Conservation (phyloP, 2,329 filamentous ascomycete genomes). For the Pleurostoma richardsiae region DNA sequence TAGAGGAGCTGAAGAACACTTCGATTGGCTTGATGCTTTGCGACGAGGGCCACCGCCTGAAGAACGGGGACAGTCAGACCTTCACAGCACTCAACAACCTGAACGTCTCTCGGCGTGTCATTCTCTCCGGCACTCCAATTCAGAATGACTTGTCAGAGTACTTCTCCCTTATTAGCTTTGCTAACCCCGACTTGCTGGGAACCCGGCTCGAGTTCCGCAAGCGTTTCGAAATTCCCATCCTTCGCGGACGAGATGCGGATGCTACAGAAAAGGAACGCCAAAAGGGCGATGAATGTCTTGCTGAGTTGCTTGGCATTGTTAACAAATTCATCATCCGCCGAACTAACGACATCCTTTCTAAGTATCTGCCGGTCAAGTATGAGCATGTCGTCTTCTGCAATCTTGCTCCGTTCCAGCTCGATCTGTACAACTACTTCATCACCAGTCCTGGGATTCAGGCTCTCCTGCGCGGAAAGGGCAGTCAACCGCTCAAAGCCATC, state of each 20-base stretch:
- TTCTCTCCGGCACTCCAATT: slow-evolving; percentile 93
- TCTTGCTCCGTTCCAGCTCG: slow-evolving; percentile 84
- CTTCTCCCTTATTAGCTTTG: slow-evolving; percentile 92
- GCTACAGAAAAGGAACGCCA: slow-evolving; percentile 78
- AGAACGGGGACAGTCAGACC: slow-evolving; percentile 94
- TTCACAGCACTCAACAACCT: slow-evolving; percentile 87
- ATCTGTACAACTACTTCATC: slow-evolving; percentile 96
- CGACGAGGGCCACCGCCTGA: slow-evolving; percentile 93
- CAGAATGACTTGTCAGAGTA: slow-evolving; percentile 99
- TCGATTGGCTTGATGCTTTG: slow-evolving; percentile 91
- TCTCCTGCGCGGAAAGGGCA: slow-evolving; percentile 86
- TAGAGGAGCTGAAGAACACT: slow-evolving; percentile 82
- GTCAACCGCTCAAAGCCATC: slow-evolving; percentile 93
- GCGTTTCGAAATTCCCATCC: slow-evolving; percentile 86
- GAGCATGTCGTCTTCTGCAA: slow-evolving; percentile 99
- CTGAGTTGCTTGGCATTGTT: slow-evolving; percentile 76
- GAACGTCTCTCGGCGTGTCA: slow-evolving; percentile 87
- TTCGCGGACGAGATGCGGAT: slow-evolving; percentile 85
- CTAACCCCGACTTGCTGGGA: slow-evolving; percentile 87
- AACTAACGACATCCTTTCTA: slow-evolving; percentile 96
- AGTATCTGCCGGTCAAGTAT: slow-evolving; percentile 97
- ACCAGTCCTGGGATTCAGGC: slow-evolving; percentile 92
- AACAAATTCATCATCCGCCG: slow-evolving; percentile 98
- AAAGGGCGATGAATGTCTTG: slow-evolving; percentile 77
- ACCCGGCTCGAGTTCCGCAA: slow-evolving; percentile 90